Evolutionary conservation across 2,329 filamentous ascomycete species (phyloP).

Genomic region (Penicillium oxalicum): DNA sequence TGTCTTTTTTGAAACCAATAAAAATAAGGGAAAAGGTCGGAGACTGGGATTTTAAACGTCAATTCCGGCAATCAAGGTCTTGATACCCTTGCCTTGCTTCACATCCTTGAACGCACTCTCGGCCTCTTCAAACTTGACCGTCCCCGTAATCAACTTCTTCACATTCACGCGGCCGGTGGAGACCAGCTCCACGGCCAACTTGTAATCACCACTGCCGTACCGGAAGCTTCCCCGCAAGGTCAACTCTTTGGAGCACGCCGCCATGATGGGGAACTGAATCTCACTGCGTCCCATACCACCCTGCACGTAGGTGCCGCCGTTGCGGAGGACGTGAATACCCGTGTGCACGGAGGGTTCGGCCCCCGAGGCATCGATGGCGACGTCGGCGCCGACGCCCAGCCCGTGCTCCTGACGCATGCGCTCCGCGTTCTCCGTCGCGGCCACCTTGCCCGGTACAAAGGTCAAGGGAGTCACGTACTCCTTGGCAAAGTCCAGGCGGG

Average conservation of each 20-base stretch:
- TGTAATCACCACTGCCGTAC: constrained; percentile 83
- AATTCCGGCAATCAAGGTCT: constrained; percentile 42
- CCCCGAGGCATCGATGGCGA: constrained; percentile 73
- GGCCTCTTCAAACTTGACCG: constrained; percentile 73
- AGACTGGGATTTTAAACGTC: constrained; percentile 11
- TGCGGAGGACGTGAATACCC: constrained; percentile 62
- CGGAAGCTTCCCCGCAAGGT: constrained; percentile 83
- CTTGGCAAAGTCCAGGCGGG: constrained; percentile 71
- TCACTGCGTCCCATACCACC: constrained; percentile 85
- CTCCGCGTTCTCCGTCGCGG: constrained; percentile 66
- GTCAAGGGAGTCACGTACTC: constrained; percentile 54
- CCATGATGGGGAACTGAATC: constrained; percentile 87
- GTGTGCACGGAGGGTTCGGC: constrained; percentile 74
- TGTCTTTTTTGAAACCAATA: too few species aligned
- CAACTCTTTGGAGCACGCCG: constrained; percentile 82
- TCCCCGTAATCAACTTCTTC: constrained; percentile 72
- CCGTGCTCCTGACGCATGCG: constrained; percentile 59
- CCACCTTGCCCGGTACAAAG: constrained; percentile 57
- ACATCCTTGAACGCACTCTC: constrained; percentile 84
- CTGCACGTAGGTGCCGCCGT: constrained; percentile 73
- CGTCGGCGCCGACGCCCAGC: constrained; percentile 63
- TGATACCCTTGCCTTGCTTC: constrained; percentile 64
- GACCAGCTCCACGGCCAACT: constrained; percentile 72
- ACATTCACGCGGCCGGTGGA: constrained; percentile 62
- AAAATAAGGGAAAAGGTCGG: too few species aligned